phyloP scores from a whole-genome alignment of 1,284 basidiomycete genomes.

The Naganishia sp. region DNA sequence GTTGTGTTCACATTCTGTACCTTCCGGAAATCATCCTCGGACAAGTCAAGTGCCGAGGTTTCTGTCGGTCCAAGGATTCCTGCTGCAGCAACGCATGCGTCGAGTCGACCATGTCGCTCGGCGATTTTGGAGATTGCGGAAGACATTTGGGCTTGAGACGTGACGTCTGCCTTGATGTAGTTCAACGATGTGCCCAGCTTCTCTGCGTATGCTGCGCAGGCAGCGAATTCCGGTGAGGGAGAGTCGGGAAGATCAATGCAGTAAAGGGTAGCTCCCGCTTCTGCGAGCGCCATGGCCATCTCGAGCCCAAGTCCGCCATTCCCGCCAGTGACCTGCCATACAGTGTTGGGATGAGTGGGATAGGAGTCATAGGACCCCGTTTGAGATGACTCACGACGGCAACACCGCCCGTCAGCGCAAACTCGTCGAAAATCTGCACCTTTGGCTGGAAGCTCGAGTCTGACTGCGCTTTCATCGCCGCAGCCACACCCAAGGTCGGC shows the following conservation, averaged over 20 bases:
- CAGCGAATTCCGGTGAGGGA: conserved; percentile 49
- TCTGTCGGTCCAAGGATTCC: conserved; percentile 49
- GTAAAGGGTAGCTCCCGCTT: conserved; percentile 52
- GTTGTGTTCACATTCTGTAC: conserved; percentile 46
- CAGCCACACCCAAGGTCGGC: conserved; percentile 30
- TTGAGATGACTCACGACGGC: conserved; percentile 39
- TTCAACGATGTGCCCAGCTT: conserved; percentile 40
- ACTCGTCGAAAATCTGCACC: conserved; percentile 49
- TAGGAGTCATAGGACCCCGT: background rate
- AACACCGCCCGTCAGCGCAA: conserved; percentile 48
- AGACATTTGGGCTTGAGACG: conserved; percentile 46
- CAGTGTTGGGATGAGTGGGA: background rate
- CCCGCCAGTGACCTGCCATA: conserved; percentile 41
- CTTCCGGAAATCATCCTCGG: conserved; percentile 32
- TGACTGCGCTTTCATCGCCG: conserved; percentile 28
- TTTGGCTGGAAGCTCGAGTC: conserved; percentile 31
- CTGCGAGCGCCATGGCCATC: conserved; percentile 51
- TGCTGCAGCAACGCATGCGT: conserved; percentile 51
- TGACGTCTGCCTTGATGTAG: conserved; percentile 39
- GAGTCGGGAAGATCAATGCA: conserved; percentile 47
- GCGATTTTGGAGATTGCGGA: conserved; percentile 47
- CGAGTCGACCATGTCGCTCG: conserved; percentile 46
- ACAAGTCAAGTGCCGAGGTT: conserved; percentile 23
- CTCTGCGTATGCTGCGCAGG: conserved; percentile 34
- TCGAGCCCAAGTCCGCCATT: conserved; percentile 53